Evolutionary conservation across 768 basidiomycete genomes (phyloP).

Genomic region (Boletus reticuloceps): DNA sequence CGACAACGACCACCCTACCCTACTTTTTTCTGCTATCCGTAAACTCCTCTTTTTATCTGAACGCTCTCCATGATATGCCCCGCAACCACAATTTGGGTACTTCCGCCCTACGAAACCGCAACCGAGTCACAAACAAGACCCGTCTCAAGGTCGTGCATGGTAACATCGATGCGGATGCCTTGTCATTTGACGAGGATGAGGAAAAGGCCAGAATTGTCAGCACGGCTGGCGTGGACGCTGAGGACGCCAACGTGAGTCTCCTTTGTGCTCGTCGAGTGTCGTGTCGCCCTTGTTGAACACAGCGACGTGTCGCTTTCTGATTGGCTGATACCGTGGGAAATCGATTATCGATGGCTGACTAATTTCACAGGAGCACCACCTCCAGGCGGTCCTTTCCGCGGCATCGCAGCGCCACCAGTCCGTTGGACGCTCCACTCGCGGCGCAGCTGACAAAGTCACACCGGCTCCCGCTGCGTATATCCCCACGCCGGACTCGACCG

Average conservation of each 20-base stretch:
- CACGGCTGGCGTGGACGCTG: conserved; percentile 87
- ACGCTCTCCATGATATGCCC: conserved; percentile 81
- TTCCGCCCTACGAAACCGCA: conserved; percentile 80
- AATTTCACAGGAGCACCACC: conserved; percentile 52
- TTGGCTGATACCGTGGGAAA: conserved; percentile 47
- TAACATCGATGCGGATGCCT: conserved; percentile 74
- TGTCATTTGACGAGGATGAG: conserved; percentile 83
- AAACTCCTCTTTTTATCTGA: conserved; percentile 37
- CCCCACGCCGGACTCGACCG: conserved; percentile 89
- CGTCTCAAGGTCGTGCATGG: conserved; percentile 83
- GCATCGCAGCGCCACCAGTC: conserved; percentile 48
- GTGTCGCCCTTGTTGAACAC: conserved; percentile 42
- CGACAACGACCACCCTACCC: conserved; percentile 42
- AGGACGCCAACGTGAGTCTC: conserved; percentile 87
- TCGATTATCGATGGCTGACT: conserved; percentile 55
- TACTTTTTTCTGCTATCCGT: conserved; percentile 29
- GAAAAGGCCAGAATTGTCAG: conserved; percentile 79
- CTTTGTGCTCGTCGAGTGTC: conserved; percentile 33
- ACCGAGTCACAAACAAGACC: conserved; percentile 91
- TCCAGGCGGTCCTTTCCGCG: conserved; percentile 56
- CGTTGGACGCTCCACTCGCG: conserved; percentile 36
- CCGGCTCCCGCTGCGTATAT: conserved; percentile 67
- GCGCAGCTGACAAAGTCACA: conserved; percentile 29
- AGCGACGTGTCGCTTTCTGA: conserved; percentile 43
- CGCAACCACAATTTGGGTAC: conserved; percentile 75